phyloP scores from a whole-genome alignment of 73 alveolate genomes.

The Diophrys appendiculata region DNA sequence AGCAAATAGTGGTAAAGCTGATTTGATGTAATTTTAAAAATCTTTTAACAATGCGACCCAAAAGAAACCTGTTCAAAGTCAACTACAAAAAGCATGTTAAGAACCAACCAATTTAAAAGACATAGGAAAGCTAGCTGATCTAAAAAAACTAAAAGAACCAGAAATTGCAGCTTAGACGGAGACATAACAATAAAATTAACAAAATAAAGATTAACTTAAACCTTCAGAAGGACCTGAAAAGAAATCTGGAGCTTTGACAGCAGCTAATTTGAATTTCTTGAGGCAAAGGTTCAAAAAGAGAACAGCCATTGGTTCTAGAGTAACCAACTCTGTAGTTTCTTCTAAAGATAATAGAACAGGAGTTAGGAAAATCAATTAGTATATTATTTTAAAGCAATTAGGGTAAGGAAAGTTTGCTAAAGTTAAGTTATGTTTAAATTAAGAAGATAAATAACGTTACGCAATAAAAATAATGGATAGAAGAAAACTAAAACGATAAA shows the following conservation, averaged over 20 bases:
- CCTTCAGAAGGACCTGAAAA: not conserved
- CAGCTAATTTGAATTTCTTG: not conserved
- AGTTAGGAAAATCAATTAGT: constrained; percentile 46
- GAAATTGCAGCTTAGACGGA: too few species aligned
- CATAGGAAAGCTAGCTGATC: too few species aligned
- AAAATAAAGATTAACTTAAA: too few species aligned
- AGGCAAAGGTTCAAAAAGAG: not conserved
- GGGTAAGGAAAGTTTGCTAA: constrained; percentile 51
- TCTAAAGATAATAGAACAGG: constrained; percentile 32
- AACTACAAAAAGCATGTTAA: too few species aligned
- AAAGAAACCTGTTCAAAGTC: too few species aligned
- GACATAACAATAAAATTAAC: too few species aligned
- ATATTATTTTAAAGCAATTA: constrained; percentile 18
- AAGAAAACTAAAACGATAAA: constrained; percentile 31
- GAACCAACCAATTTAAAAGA: too few species aligned
- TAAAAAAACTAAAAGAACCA: too few species aligned
- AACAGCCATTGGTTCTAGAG: not conserved
- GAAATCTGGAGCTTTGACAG: not conserved
- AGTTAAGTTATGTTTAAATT: constrained; percentile 24
- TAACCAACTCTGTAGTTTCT: constrained; percentile 11
- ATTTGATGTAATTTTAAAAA: too few species aligned
- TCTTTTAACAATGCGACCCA: too few species aligned
- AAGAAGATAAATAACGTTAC: constrained; percentile 15
- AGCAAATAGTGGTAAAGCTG: too few species aligned
- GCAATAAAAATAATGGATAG: constrained; percentile 53